These are phyloP conservation scores for Aspergillus tubingensis DNA, from an alignment of 2,329 filamentous ascomycete species.

Conservation along the genomic window DNA sequence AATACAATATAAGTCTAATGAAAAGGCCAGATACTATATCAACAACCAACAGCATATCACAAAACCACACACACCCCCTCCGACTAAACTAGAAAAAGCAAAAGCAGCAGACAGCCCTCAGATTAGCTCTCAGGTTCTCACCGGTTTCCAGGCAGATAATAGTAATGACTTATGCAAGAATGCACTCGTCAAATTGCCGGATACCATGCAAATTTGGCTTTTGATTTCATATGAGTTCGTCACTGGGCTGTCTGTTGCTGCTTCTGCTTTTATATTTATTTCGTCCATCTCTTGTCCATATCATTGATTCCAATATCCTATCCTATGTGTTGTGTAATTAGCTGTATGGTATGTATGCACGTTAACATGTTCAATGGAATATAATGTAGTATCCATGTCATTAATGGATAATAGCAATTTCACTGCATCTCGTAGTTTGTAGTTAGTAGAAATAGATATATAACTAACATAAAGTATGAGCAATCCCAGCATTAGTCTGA, in stretches of 20 bases:
- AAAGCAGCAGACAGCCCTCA: conserved; percentile 34
- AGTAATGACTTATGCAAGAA: not conserved
- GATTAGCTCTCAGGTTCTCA: conserved; percentile 52
- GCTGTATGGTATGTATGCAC: no score
- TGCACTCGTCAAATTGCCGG: conserved; percentile 31
- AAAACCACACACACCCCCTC: not conserved
- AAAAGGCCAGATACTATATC: no score
- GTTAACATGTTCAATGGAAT: no score
- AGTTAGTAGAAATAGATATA: no score
- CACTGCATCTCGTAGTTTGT: no score
- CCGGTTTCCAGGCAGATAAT: conserved; percentile 40
- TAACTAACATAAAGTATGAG: no score
- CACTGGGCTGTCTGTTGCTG: conserved; percentile 33
- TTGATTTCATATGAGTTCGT: conserved; percentile 38
- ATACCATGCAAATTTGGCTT: conserved; percentile 52
- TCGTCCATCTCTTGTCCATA: not conserved
- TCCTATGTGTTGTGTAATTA: no score
- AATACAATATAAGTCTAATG: no score
- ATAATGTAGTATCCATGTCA: no score
- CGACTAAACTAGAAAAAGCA: not conserved
- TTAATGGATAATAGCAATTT: no score
- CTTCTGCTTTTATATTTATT: not conserved
- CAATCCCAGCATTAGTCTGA: no score
- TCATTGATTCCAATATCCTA: no score
- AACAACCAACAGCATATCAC: not conserved